Conservation (phyloP, 106 monocot genomes). For the Agapanthus africanus region DNA sequence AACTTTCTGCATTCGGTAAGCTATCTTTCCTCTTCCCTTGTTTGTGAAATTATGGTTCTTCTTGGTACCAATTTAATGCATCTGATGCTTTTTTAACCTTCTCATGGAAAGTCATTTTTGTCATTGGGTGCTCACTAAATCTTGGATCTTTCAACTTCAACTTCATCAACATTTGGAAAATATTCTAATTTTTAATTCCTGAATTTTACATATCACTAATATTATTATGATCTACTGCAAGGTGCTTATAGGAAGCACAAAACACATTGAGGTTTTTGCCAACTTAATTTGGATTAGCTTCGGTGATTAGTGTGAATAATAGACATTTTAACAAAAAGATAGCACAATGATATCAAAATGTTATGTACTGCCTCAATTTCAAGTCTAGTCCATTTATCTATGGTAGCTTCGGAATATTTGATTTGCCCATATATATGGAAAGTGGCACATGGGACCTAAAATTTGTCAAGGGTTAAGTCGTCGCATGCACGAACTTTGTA, state of each 20-base stretch:
- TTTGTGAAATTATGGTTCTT: neutral
- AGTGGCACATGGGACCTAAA: neutral
- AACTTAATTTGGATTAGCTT: neutral
- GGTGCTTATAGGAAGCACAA: neutral
- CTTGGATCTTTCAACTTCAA: no score
- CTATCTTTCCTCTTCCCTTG: constrained; percentile 4
- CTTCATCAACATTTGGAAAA: no score
- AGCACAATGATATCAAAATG: no score
- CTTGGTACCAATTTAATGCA: no score
- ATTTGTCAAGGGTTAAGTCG: no score
- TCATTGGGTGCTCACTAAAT: neutral
- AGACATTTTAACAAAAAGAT: no score
- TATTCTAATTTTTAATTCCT: no score
- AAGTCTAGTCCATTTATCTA: neutral
- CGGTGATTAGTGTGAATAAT: neutral
- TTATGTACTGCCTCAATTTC: constrained; percentile 1
- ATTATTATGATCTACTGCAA: neutral
- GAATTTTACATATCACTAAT: no score
- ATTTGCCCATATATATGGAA: neutral
- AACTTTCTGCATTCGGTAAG: constrained; percentile 54
- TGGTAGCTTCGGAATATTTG: neutral
- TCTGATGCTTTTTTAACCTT: no score
- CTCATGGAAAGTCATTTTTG: neutral
- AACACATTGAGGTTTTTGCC: neutral
- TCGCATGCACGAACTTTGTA: no score